phyloP scores from a whole-genome alignment of 2,329 filamentous ascomycete species.

The Aspergillus novofumigatus region DNA sequence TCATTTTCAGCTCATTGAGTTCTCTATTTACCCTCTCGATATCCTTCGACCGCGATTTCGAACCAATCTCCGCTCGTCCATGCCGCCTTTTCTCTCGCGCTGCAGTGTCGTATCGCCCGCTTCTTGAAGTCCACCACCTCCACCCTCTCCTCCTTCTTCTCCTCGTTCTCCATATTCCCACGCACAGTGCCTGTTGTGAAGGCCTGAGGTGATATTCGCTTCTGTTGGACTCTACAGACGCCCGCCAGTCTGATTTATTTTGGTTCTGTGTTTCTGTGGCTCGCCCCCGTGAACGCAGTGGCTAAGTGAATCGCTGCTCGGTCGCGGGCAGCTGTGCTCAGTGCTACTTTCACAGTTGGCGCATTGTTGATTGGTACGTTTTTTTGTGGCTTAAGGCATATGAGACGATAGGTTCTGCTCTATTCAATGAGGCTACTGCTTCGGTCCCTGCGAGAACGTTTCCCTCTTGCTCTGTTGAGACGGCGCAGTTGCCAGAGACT shows the following conservation, averaged over 20 bases:
- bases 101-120: slow-evolving; percentile 31
- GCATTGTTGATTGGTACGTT: slow-evolving; percentile 38
- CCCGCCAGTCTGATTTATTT: background rate
- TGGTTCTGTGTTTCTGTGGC: slow-evolving; percentile 1
- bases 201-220: slow-evolving; percentile 12
- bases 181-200: slow-evolving; percentile 8
- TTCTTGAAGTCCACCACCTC: slow-evolving; percentile 28
- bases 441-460: background rate
- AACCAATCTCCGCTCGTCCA: slow-evolving; percentile 19
- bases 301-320: slow-evolving; percentile 25
- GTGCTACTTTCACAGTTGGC: slow-evolving; percentile 28
- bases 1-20: background rate
- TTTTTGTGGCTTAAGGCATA: slow-evolving; percentile 16
- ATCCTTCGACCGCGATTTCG: background rate
- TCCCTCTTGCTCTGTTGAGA: slow-evolving; percentile 7
- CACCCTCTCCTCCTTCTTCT: slow-evolving; percentile 11
- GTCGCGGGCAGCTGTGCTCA: slow-evolving; percentile 33
- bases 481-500: slow-evolving; percentile 17
- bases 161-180: slow-evolving; percentile 2
- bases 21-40: slow-evolving; percentile 7
- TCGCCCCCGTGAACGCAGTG: slow-evolving; percentile 20
- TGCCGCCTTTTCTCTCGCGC: slow-evolving; percentile 30
- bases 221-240: background rate
- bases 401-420: slow-evolving; percentile 2
- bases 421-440: background rate